Evolutionary conservation across 2,329 filamentous ascomycete species (phyloP), one percentile per base, ranked within the genome.

Genomic region (Ilyonectria robusta): DNA sequence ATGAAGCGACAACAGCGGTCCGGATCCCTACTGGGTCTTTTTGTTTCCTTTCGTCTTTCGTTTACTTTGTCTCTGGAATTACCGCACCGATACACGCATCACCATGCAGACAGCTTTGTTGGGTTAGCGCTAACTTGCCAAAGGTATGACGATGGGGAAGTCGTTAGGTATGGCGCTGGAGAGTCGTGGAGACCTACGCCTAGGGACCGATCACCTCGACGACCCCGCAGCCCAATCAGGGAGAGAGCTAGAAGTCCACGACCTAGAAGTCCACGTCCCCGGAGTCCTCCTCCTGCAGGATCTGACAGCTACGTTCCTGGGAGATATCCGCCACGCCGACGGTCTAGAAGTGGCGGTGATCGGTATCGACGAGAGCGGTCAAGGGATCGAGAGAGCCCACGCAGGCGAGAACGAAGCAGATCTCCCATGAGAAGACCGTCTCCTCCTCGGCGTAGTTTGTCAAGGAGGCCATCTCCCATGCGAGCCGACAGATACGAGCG

Each of bases 111-210:
- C 47, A 33, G 33, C 29, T 23, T 50, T 46, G 53, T 51, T 31
- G 26, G 44, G 50, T 50, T 62, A 33, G 29, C 23, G 68, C 66
- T 72, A 62, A 75, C 61, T 37, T 26, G 40, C 3, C 7, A 50
- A 66, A 89, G 87, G 76, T 90, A 88, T 73, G 87, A 90, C 70
- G 88, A 90, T 70, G 88, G 88, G 50, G 88, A 90, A 79, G 88
- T 90, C 60, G 86, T 88, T 69, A 83, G 88, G 74, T 90, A 89
- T 76, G 88, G 88, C 58, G 88, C 88, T 13, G 88, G 88, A 65
- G 88, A 90, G 78, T 89, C 87, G 42, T 90, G 88, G 82, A 82
- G 88, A 66, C 88, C 88, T 11, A 89, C 86, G 65, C 88, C 88
- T 57, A 79, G 84, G 56, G 82, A 84, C 69, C 82, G 84, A 62